phyloP scores from a whole-genome alignment of 2,329 filamentous ascomycete species.

The Penicillium fuscoglaucum region DNA sequence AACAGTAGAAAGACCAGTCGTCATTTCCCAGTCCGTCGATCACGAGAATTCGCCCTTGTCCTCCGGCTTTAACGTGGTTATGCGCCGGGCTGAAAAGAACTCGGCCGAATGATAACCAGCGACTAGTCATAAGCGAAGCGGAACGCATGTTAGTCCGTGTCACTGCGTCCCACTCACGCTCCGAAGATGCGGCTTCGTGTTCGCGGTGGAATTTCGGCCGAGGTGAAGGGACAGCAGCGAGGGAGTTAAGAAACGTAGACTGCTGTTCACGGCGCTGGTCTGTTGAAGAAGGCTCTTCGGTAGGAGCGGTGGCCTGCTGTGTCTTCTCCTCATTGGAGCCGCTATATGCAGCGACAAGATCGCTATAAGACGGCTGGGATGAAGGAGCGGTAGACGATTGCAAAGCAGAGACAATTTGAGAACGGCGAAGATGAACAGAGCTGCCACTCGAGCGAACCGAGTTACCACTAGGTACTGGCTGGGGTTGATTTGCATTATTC shows the following conservation, averaged over 20 bases:
- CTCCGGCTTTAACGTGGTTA: conserved; percentile 43
- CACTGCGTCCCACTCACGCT: conserved; percentile 44
- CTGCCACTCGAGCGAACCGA: conserved; percentile 31
- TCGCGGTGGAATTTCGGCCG: conserved; percentile 31
- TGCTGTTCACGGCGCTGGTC: conserved; percentile 26
- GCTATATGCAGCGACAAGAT: conserved; percentile 55
- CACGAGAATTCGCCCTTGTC: conserved; percentile 48
- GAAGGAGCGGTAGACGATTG: conserved; percentile 52
- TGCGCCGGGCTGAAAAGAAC: conserved; percentile 54
- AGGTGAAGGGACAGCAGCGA: conserved; percentile 24
- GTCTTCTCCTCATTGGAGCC: conserved; percentile 29
- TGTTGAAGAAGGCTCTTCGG: conserved; percentile 20
- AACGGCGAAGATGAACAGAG: conserved; percentile 50
- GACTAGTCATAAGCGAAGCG: conserved; percentile 53
- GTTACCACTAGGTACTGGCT: conserved; percentile 20
- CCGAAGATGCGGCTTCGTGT: conserved; percentile 42
- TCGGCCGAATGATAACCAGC: conserved; percentile 53
- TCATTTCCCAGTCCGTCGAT: conserved; percentile 54
- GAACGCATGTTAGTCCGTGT: conserved; percentile 50
- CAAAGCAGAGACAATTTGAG: conserved; percentile 52
- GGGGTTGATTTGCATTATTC: conserved; percentile 21
- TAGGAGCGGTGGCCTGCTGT: not conserved
- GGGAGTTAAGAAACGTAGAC: conserved; percentile 30
- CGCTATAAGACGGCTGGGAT: conserved; percentile 55
- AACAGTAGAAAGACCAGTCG: conserved; percentile 55